These are phyloP conservation scores for Melastoma malabathricum DNA, from an alignment of 345 rosid species.

Conservation along the genomic window DNA sequence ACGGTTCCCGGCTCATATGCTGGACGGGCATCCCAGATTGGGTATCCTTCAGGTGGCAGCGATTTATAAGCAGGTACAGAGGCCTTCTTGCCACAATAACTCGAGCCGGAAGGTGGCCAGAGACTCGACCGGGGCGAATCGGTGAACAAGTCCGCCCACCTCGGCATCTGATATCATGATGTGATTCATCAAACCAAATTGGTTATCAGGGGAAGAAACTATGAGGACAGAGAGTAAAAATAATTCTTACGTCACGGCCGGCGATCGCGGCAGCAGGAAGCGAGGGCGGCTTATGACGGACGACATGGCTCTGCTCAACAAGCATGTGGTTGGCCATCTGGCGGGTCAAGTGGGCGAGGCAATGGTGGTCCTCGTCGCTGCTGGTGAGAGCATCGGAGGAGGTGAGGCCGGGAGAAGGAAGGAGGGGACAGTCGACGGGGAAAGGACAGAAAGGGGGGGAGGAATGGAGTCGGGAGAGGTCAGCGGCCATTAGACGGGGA, in stretches of 20 bases:
- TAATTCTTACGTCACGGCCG: slow-evolving; percentile 3
- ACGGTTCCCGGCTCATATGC: not conserved
- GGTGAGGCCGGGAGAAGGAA: slow-evolving; percentile 14
- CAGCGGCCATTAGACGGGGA: slow-evolving; percentile 54
- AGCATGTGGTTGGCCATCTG: slow-evolving; percentile 73
- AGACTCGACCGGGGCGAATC: slow-evolving; percentile 18
- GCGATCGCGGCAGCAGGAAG: not conserved
- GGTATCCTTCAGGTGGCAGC: too few species aligned
- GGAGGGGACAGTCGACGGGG: too few species aligned
- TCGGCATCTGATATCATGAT: slow-evolving; percentile 10
- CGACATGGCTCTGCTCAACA: slow-evolving; percentile 30
- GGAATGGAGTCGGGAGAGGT: slow-evolving; percentile 15
- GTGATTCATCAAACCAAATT: too few species aligned
- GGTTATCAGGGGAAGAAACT: too few species aligned
- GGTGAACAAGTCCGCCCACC: slow-evolving; percentile 13
- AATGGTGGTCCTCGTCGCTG: slow-evolving; percentile 36
- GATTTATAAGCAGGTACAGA: not conserved
- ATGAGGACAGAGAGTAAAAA: not conserved
- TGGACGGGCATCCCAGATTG: too few species aligned
- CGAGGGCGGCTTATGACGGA: not conserved
- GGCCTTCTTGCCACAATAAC: not conserved
- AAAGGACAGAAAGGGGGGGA: slow-evolving; percentile 11
- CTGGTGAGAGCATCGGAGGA: slow-evolving; percentile 15
- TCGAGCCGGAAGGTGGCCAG: slow-evolving; percentile 5
- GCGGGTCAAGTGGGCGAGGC: slow-evolving; percentile 52